A percentile compares a stretch with the other conserved stretches of the same genome.
These are phyloP conservation scores for Biscogniauxia marginata DNA, from an alignment of 2,329 filamentous ascomycete species.

Conservation along the genomic window DNA sequence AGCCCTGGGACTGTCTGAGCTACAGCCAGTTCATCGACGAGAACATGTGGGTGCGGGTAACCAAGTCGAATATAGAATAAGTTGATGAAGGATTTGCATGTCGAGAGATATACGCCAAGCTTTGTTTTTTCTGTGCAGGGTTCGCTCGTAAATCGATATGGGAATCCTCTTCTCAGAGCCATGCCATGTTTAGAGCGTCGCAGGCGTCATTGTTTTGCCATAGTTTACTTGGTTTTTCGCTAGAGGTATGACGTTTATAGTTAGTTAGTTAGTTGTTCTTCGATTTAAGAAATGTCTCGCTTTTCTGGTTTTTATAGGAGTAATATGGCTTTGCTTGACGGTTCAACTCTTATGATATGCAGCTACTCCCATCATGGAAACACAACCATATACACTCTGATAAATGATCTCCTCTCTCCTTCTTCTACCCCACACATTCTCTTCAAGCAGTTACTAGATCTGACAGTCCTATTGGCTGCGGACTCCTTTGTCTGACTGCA, in stretches of 20 bases:
- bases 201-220: neutral
- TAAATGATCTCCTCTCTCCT: neutral
- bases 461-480: neutral
- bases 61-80: slow-evolving; percentile 11
- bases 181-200: neutral
- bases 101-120: too few relatives aligned
- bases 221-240: neutral
- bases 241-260: too few relatives aligned
- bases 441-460: neutral
- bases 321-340: neutral
- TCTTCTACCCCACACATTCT: neutral
- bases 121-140: too few relatives aligned
- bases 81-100: too few relatives aligned
- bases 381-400: neutral
- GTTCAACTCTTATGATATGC: too few relatives aligned
- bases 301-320: neutral
- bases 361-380: neutral
- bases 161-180: neutral
- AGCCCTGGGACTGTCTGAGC: slow-evolving; percentile 22
- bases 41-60: slow-evolving; percentile 31
- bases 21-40: slow-evolving; percentile 29
- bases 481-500: neutral
- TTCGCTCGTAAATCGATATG: too few relatives aligned
- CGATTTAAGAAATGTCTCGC: too few relatives aligned
- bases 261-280: too few relatives aligned